Conservation (phyloP, 768 basidiomycete species). For the Leccinum variicolor region DNA sequence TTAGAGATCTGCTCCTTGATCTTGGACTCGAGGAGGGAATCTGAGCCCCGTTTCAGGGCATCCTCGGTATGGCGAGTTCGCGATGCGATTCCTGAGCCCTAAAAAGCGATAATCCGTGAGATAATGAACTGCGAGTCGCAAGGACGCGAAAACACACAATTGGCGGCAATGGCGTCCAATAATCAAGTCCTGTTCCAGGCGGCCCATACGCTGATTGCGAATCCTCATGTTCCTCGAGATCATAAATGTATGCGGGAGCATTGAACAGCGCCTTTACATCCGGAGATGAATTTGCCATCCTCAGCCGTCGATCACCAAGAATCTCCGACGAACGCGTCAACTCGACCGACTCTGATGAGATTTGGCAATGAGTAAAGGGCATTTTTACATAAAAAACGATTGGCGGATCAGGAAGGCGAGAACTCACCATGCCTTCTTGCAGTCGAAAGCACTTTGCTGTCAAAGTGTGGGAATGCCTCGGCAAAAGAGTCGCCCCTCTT, state of each 20-base stretch:
- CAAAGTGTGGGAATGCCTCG: conserved; percentile 94
- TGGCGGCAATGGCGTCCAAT: conserved; percentile 74
- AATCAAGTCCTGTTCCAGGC: conserved; percentile 54
- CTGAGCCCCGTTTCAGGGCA: conserved; percentile 75
- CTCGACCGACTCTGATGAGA: conserved; percentile 65
- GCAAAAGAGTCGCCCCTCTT: conserved; percentile 91
- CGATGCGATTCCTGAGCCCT: conserved; percentile 69
- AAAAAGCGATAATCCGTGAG: conserved; percentile 14
- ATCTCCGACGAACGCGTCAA: conserved; percentile 62
- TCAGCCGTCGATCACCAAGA: conserved; percentile 67
- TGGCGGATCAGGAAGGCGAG: conserved; percentile 22
- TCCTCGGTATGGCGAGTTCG: conserved; percentile 73
- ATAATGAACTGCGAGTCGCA: conserved; percentile 9
- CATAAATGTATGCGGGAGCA: conserved; percentile 77
- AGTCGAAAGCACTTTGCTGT: conserved; percentile 87
- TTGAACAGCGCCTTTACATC: conserved; percentile 96
- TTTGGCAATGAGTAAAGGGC: conserved; percentile 1
- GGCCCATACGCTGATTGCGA: conserved; percentile 54
- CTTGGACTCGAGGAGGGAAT: conserved; percentile 81
- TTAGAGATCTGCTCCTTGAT: conserved; percentile 72
- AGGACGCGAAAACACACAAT: conserved; percentile 49
- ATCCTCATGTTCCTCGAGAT: conserved; percentile 71
- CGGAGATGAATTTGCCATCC: conserved; percentile 86
- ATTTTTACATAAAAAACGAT: conserved; percentile 20
- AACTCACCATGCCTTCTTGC: conserved; percentile 60